Evolutionary conservation across 2,329 filamentous ascomycete species (phyloP).

Genomic region (Colletotrichum endophyticum): DNA sequence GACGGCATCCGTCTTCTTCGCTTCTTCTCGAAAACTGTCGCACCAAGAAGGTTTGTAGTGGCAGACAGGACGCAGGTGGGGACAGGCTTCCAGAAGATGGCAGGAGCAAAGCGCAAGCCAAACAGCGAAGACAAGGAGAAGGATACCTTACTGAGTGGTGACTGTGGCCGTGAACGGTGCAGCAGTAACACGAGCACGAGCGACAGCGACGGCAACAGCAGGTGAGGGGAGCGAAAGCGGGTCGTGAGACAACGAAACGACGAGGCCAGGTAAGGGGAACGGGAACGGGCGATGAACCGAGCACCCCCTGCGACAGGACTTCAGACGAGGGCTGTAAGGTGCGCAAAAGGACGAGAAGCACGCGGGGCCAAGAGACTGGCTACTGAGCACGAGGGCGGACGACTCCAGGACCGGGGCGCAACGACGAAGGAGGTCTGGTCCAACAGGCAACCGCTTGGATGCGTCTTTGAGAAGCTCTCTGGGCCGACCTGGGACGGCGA

Average conservation of each 20-base stretch:
- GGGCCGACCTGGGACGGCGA: neutral
- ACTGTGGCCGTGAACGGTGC: neutral
- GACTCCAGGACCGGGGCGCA: slow-evolving; percentile 2
- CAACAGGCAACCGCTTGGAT: neutral
- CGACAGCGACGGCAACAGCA: neutral
- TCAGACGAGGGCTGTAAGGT: slow-evolving; percentile 9
- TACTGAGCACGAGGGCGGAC: neutral
- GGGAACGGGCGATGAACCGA: slow-evolving; percentile 16
- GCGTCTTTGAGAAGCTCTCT: neutral
- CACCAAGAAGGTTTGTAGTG: neutral
- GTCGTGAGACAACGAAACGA: slow-evolving; percentile 12
- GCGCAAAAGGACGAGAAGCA: neutral
- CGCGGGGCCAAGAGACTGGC: neutral
- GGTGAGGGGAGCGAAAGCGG: neutral
- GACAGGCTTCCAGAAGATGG: slow-evolving; percentile 9
- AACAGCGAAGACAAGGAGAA: neutral
- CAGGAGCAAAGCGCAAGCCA: neutral
- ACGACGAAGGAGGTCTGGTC: neutral
- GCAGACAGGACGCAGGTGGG: neutral
- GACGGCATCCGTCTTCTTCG: neutral
- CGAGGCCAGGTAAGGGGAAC: neutral
- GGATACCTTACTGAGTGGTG: neutral
- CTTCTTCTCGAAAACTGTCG: slow-evolving; percentile 5
- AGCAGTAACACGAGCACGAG: neutral
- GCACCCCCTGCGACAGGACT: slow-evolving; percentile 15